Conservation (phyloP, 192 early-diverging fungal genomes). For the Gryganskiella cystojenkinii region DNA sequence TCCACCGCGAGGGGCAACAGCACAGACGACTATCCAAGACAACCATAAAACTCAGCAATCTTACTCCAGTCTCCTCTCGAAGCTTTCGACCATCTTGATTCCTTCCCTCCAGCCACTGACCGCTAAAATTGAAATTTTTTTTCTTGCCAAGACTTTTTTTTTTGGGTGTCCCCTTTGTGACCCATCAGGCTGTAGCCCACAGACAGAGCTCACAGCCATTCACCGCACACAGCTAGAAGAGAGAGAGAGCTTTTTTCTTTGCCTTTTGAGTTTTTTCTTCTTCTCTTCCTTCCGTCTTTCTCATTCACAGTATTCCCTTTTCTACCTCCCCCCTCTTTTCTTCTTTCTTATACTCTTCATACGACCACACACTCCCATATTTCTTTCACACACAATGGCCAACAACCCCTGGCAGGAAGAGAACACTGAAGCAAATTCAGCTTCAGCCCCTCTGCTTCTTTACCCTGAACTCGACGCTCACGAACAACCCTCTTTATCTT, state of each 20-base stretch:
- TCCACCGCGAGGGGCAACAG: too few relatives aligned
- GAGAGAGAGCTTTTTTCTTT: background rate
- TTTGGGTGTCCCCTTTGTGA: background rate
- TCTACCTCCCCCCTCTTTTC: background rate
- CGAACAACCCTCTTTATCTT: too few relatives aligned
- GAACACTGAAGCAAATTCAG: background rate
- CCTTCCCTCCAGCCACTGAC: too few relatives aligned
- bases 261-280: background rate
- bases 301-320: background rate
- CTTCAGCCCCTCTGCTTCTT: too few relatives aligned
- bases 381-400: background rate
- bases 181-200: conserved; percentile 5
- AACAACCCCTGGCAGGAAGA: background rate
- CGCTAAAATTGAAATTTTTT: too few relatives aligned
- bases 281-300: background rate
- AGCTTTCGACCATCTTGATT: too few relatives aligned
- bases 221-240: too few relatives aligned
- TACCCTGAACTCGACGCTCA: background rate
- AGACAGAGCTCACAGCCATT: too few relatives aligned
- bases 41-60: too few relatives aligned
- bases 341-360: background rate
- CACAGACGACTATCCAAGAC: too few relatives aligned
- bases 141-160: conserved; percentile 24
- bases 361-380: background rate
- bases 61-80: too few relatives aligned